A percentile compares a stretch with the other conserved stretches of the same genome.
These are phyloP conservation scores for Termitomyces bulborhizus DNA, from an alignment of 768 basidiomycete species.

Conservation along the genomic window DNA sequence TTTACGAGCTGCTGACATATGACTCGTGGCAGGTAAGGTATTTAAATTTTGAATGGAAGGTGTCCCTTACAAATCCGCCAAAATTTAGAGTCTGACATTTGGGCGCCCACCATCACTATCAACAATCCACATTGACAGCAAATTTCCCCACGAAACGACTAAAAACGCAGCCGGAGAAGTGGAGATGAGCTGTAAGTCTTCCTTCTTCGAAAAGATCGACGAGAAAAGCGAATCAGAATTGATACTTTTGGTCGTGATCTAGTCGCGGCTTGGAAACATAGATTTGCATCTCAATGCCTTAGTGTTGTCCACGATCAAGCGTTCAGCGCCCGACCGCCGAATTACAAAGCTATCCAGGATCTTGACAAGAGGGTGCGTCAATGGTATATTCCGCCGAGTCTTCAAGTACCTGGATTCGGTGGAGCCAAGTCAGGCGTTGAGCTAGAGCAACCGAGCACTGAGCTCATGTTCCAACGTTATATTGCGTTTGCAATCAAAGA, in stretches of 20 bases:
- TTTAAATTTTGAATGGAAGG: constrained; percentile 1
- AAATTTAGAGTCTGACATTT: constrained; percentile 57
- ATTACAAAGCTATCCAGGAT: constrained; percentile 55
- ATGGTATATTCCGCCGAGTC: constrained; percentile 58
- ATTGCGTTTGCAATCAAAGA: constrained; percentile 63
- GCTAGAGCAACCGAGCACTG: constrained; percentile 41
- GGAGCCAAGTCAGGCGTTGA: constrained; percentile 37
- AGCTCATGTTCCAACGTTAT: constrained; percentile 64
- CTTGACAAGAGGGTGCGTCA: constrained; percentile 61
- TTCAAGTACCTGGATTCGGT: constrained; percentile 60
- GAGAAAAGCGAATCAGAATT: not conserved
- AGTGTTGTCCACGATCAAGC: constrained; percentile 62
- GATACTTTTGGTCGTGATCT: constrained; percentile 2
- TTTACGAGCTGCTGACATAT: constrained; percentile 63
- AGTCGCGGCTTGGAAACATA: constrained; percentile 70
- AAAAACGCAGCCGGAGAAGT: constrained; percentile 41
- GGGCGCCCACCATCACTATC: constrained; percentile 66
- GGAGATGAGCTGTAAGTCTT: constrained; percentile 56
- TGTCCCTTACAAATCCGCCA: not conserved
- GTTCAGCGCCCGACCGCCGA: constrained; percentile 56
- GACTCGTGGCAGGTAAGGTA: constrained; percentile 62
- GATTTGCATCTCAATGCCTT: constrained; percentile 55
- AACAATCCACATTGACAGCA: constrained; percentile 48
- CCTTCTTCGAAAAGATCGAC: not conserved
- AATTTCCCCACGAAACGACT: constrained; percentile 41